These are phyloP conservation scores for Fusarium sp. DNA, from an alignment of 2,329 filamentous ascomycete species.

Conservation along the genomic window DNA sequence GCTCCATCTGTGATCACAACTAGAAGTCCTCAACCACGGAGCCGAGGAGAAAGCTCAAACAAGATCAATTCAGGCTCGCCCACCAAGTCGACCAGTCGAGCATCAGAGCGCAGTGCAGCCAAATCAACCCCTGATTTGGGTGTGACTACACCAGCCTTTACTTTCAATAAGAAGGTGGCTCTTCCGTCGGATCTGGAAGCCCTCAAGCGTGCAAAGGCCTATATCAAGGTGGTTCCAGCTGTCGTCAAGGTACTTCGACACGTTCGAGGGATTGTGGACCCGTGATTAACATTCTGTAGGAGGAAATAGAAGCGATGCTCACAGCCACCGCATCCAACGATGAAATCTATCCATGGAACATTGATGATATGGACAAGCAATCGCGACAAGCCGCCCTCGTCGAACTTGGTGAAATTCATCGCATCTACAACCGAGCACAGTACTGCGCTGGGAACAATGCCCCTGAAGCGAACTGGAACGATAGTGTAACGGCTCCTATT, in stretches of 20 bases:
- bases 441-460: neutral
- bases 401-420: neutral
- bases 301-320: neutral
- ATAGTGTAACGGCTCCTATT: neutral
- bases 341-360: neutral
- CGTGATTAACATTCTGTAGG: neutral
- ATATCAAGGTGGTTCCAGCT: neutral
- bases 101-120: neutral
- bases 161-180: neutral
- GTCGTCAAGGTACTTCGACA: neutral
- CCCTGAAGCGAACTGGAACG: neutral
- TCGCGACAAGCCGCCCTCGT: neutral
- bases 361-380: neutral
- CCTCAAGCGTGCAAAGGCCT: neutral
- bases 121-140: neutral
- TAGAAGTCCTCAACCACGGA: no score
- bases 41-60: no score
- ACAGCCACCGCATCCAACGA: neutral
- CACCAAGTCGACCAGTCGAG: no score
- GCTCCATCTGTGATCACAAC: no score
- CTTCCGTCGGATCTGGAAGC: neutral
- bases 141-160: neutral
- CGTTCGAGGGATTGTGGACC: neutral
- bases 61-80: no score
- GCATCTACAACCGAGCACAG: neutral